Conservation (phyloP, 441 rosid species). For the Gossypium schwendimanii region DNA sequence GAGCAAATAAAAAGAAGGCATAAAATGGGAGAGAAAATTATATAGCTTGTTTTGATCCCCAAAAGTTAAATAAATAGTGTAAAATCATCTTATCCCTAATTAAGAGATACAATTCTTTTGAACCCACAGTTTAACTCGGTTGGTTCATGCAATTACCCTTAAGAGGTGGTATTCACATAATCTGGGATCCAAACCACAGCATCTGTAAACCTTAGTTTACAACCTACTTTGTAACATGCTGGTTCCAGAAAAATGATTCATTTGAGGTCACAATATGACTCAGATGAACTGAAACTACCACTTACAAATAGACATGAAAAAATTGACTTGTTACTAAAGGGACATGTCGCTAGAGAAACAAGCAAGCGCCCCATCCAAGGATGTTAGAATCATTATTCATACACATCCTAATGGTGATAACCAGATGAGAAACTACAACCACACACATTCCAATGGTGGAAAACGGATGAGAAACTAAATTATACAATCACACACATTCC, state of each 20-base stretch:
- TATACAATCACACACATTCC: neutral
- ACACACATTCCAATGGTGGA: neutral
- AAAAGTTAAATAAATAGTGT: neutral
- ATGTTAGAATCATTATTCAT: neutral
- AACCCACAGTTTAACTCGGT: neutral
- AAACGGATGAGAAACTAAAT: neutral
- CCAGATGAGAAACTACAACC: neutral
- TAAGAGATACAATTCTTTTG: neutral
- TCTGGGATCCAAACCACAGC: neutral
- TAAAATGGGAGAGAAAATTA: neutral
- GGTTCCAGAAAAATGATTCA: neutral
- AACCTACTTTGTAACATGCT: neutral
- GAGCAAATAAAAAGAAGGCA: neutral
- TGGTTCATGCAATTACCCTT: neutral
- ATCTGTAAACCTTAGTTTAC: neutral
- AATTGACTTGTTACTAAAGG: neutral
- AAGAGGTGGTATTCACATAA: neutral
- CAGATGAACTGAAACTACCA: neutral
- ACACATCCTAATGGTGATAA: neutral
- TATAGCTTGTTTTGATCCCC: neutral
- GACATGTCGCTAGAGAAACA: neutral
- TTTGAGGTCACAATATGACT: neutral
- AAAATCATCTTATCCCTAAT: neutral
- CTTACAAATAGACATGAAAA: neutral
- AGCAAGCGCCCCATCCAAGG: neutral